Evolutionary conservation across 2,329 filamentous ascomycete species (phyloP), one percentile per base, ranked within the genome.

Genomic region (Fusarium redolens): DNA sequence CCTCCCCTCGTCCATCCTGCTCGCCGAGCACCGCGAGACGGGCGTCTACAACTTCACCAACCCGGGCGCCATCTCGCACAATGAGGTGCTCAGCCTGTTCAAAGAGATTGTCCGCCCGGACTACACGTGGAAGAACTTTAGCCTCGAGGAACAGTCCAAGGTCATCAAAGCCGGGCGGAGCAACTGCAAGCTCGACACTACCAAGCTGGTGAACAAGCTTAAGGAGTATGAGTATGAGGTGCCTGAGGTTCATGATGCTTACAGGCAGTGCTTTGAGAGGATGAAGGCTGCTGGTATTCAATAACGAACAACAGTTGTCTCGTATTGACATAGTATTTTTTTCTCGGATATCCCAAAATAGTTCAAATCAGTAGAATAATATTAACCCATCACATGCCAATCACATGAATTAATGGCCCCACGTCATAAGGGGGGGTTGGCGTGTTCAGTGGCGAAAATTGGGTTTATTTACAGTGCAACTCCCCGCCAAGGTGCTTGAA

Each of bases 31-130:
- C 81, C 82, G 83, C 45, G 90, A 92, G 51, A 88, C 86, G 4
- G 91, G 91, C 35, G 83, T 92, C 75, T 92, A 90, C 82, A 92
- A 92, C 83, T 92, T 92, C 80, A 92, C 90, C 70, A 92, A 92
- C 81, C 90, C 91, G 3, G 91, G 90, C 22, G 88, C 90, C 72
- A 92, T 92, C 79, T 91, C 89, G 25, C 90, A 92, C 82, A 92
- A 92, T 80, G 89, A 92, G 81, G 90, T 92, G 12, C 83, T 92
- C 45, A 75, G 82, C 7, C 83, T 92, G 47, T 92, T 92, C 82
- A 87, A 86, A 75, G 86, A 92, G 70, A 89, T 91, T 72, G 86
- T 92, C 45, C 86, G 90, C 41, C 90, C 90, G 5, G 79, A 79
- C 33, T 89, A 90, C 76, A 85, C 83, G 47, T 92, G 89, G 89